Percentiles rank a stretch among this genome's conserved stretches.
Conservation (phyloP, 2,329 filamentous ascomycete species). For the Aspergillus caelatus region DNA sequence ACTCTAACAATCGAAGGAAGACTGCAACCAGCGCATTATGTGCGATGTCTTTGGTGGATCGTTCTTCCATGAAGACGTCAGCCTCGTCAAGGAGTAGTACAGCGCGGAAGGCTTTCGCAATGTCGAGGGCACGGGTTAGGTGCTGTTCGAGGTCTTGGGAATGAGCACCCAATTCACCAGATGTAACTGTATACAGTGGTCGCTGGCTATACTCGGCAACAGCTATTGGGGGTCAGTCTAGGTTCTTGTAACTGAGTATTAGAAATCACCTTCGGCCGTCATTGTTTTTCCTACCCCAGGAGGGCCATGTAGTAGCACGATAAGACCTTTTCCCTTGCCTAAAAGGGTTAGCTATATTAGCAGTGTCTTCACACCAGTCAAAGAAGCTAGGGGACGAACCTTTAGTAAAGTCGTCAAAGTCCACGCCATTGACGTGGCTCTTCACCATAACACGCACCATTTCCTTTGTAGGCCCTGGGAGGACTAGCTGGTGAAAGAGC, state of each 20-base stretch:
- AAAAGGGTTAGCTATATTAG: not conserved
- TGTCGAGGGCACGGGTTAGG: conserved; percentile 7
- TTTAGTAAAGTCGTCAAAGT: not conserved
- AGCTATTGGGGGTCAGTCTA: not conserved
- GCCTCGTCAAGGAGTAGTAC: conserved; percentile 17
- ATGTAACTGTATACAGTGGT: conserved; percentile 5
- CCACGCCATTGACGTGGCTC: not conserved
- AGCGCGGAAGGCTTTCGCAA: conserved; percentile 12
- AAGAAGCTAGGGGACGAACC: not conserved
- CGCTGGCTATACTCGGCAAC: conserved; percentile 9
- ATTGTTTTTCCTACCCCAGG: conserved; percentile 11
- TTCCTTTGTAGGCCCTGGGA: not conserved
- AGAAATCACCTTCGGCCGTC: conserved; percentile 9
- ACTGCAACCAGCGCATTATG: not conserved
- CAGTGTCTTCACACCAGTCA: not conserved
- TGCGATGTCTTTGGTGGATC: not conserved
- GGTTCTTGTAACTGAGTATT: not conserved
- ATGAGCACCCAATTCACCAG: conserved; percentile 6
- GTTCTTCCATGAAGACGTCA: conserved; percentile 14
- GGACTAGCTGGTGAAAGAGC: not conserved
- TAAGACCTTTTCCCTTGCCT: not conserved
- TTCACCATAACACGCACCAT: not conserved
- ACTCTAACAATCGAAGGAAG: conserved; percentile 4
- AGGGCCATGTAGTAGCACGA: conserved; percentile 7
- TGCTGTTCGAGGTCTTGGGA: conserved; percentile 8